Base-by-base conservation (phyloP, 345 rosid species). In the Reutealis trisperma region DNA sequence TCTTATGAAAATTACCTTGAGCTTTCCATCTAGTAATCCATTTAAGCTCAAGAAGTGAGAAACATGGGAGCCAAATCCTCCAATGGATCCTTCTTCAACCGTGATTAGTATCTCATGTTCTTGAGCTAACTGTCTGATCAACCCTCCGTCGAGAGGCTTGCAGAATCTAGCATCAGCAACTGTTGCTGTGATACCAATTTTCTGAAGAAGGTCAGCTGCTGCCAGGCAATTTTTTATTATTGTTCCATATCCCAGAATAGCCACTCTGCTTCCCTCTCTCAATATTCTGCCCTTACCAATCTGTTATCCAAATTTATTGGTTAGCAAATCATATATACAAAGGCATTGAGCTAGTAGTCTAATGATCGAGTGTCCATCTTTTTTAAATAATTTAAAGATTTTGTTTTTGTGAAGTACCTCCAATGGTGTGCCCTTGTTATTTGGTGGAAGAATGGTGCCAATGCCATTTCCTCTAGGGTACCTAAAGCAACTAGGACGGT, bases 121-220 rank as follows among this genome's bases (percentile, higher is more conserved):
- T 75, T 68, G 79, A 15, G 76, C 82, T 47, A 82, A 60, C 51
- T 44, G 16, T 10, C 82, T 76, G 58, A 85, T 62, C 73, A 87
- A 55, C 18, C 78, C 75, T 32, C 82, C 82, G 16, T 87, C 87
- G 1, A 86, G 81, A 2, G 87, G 87, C 73, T 84, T 82, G 76
- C 90, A 83, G 76, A 83, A 88, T 47, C 90, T 76, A 2, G 89
- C 87, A 65, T 87, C 90, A 0, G 90, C 90, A 10, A 87, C 87
- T 8, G 87, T 87, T 30, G 80, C 32, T 0, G 81, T 74, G 45
- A 88, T 42, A 10, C 83, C 85, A 0, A 41, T 44, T 52, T 16
- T 12, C 59, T 79, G 67, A 8, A 87, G 86, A 24, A 74, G 70
- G 7, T 78, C 68, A 6, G 86, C 83, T 8, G 90, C 89, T 51